These are phyloP conservation scores for Pelargonium cotyledonis DNA, from an alignment of 441 rosid genomes.

Conservation along the genomic window DNA sequence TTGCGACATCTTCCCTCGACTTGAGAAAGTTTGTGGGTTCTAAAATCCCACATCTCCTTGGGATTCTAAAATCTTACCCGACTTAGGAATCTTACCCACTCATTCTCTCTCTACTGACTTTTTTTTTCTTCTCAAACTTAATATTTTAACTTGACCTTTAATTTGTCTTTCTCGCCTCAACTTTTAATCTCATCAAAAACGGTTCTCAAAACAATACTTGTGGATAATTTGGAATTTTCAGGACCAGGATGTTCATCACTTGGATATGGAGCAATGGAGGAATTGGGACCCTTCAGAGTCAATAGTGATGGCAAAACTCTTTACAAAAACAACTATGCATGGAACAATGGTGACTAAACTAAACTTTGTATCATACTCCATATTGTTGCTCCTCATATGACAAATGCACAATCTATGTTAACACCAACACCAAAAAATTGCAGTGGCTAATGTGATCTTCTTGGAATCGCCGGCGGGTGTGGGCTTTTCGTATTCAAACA, in stretches of 20 bases:
- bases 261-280: slow-evolving; percentile 37
- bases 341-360: slow-evolving; percentile 31
- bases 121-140: too few species aligned
- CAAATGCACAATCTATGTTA: neutral
- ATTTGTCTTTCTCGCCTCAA: too few species aligned
- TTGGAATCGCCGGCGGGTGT: slow-evolving; percentile 37
- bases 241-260: slow-evolving; percentile 40
- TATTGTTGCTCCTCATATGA: neutral
- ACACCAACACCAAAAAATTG: slow-evolving; percentile 1
- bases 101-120: too few species aligned
- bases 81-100: too few species aligned
- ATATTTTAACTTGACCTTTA: too few species aligned
- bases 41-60: too few species aligned
- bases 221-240: neutral
- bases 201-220: too few species aligned
- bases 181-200: too few species aligned
- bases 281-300: slow-evolving; percentile 39
- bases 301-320: slow-evolving; percentile 24
- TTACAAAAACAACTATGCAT: slow-evolving; percentile 25
- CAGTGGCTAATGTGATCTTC: slow-evolving; percentile 32
- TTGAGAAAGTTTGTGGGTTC: too few species aligned
- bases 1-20: too few species aligned
- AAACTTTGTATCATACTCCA: neutral
- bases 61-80: too few species aligned
- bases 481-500: slow-evolving; percentile 35